phyloP scores from a whole-genome alignment of 306 rosid species.

The Gleditsia sinensis region DNA sequence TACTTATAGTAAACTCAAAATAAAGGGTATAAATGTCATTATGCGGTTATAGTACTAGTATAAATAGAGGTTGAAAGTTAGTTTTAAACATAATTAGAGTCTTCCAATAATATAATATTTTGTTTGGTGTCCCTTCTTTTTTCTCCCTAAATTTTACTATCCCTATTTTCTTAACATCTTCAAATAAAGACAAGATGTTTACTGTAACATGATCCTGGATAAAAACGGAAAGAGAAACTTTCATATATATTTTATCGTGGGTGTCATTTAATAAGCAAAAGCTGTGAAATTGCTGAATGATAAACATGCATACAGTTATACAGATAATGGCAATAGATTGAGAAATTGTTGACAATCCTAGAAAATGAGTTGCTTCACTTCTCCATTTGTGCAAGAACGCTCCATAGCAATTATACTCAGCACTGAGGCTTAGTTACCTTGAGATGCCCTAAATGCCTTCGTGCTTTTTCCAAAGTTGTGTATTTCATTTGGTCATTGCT shows the following conservation, averaged over 20 bases:
- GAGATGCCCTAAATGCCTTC: not conserved
- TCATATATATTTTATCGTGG: not conserved
- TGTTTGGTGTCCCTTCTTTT: no score
- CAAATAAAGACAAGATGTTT: not conserved
- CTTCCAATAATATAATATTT: no score
- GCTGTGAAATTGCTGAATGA: not conserved
- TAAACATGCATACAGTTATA: not conserved
- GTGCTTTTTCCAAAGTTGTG: slow-evolving; percentile 7
- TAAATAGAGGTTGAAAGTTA: no score
- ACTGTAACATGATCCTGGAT: not conserved
- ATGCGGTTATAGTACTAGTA: no score
- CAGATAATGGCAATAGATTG: not conserved
- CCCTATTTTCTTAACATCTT: no score
- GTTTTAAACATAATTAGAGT: no score
- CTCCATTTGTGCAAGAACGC: not conserved
- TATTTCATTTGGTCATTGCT: slow-evolving; percentile 21
- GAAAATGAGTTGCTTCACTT: not conserved
- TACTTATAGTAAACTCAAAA: no score
- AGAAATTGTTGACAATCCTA: not conserved
- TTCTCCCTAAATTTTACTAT: no score
- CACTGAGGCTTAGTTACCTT: not conserved
- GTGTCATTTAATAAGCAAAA: not conserved
- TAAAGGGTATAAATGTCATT: no score
- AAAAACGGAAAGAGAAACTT: not conserved
- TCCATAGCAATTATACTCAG: no score